A percentile compares a stretch with the other conserved stretches of the same genome.
These are phyloP conservation scores for Chlamydomonas reinhardtii DNA, from an alignment of 163 green algal species.

Conservation along the genomic window DNA sequence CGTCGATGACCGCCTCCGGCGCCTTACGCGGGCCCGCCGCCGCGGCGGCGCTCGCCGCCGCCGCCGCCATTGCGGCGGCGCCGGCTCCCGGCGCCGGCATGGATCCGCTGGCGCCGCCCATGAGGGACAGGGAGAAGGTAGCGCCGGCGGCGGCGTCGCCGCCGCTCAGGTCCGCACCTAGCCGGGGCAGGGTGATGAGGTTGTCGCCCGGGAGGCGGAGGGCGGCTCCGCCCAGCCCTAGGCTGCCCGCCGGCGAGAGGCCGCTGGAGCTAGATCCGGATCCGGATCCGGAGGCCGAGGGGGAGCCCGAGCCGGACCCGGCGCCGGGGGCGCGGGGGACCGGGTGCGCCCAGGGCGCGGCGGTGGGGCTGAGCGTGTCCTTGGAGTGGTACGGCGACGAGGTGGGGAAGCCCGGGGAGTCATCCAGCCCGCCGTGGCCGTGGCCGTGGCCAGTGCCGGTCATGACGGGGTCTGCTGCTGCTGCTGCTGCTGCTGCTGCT, in stretches of 20 bases:
- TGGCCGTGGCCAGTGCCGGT: background rate
- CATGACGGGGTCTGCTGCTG: too few species aligned
- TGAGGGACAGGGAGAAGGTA: background rate
- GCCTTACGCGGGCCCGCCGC: background rate
- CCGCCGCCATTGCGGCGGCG: conserved; percentile 15
- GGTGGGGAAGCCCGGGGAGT: conserved; percentile 39
- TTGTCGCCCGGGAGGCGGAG: background rate
- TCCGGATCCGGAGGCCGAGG: too few species aligned
- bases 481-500: too few species aligned
- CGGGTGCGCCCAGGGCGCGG: conserved; percentile 53
- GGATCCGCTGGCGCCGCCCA: conserved; percentile 26
- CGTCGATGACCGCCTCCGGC: conserved; percentile 15
- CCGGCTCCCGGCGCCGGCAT: conserved; percentile 2
- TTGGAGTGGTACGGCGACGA: conserved; percentile 46
- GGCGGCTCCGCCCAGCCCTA: background rate
- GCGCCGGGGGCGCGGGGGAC: background rate
- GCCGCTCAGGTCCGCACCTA: background rate
- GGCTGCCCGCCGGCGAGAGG: background rate
- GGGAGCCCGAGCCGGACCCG: too few species aligned
- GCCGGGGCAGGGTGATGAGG: too few species aligned
- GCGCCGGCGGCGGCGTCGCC: background rate
- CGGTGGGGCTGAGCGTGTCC: conserved; percentile 58
- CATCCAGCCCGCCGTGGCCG: background rate
- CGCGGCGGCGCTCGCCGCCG: background rate
- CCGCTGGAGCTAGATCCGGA: too few species aligned